Evolutionary conservation across 768 basidiomycete genomes (phyloP), one percentile per base, ranked within the genome.

Genomic region (Boletus eberwhitei): DNA sequence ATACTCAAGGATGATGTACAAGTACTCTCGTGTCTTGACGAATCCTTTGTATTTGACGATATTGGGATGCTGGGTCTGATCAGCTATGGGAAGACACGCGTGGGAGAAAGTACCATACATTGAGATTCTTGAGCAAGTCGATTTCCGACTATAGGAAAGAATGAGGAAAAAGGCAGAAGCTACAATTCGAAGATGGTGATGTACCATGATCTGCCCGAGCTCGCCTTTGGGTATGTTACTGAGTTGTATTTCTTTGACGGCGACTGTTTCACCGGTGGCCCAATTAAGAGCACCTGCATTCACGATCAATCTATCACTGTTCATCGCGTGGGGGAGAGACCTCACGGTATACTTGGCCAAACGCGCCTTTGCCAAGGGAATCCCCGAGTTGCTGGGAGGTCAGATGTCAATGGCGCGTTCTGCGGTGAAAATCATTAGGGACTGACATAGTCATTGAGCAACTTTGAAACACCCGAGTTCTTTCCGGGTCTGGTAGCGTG

Each of bases 1-100:
- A 49, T 66, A 93, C 87, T 98, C 97, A 44, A 99, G 81, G 62
- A 99, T 93, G 72, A 99, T 99, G 72, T 96, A 96, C 55, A 99
- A 78, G 70, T 86, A 93, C 64, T 97, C 92, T 52, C 86, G 84
- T 48, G 93, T 95, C 75, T 94, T 93, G 68, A 93, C 92, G 64
- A 96, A 98, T 13, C 97, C 97, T 66, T 96, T 95, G 77, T 99
- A 99, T 74, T 99, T 96, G 68, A 98, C 97, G 68, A 99, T 98
- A 70, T 98, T 98, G 39, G 87, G 79, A 69, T 98, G 93, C 94
- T 96, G 71, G 38, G 53, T 22, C 51, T 36, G 44, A 56, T 71
- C 35, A 59, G 56, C 37, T 45, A 44, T 52, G 49, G 42, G 36
- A 57, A 43, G 11, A 35, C 17, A 52, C 12, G 22, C 31, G 32